Base-by-base conservation (phyloP, 1,284 basidiomycete species). In the Vanrija pseudolonga region DNA sequence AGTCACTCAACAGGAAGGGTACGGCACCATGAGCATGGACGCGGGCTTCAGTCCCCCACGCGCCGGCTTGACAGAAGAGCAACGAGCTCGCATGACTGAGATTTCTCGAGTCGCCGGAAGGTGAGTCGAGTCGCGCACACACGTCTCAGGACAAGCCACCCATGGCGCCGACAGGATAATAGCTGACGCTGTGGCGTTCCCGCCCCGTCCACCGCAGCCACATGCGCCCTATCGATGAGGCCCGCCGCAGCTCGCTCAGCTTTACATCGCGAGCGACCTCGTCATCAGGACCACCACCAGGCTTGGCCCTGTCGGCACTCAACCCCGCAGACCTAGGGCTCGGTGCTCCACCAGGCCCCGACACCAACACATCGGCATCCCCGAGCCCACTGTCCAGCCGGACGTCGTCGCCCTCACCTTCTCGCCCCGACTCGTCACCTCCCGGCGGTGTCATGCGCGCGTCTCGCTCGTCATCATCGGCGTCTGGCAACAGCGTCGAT, bases 1-100 rank as follows among this genome's bases (percentile, higher is more conserved):
- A 1, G 26, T 59, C 28, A 32, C 44, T 11, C 43, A 28, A 32
- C 57, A 59, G 47, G 45, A 52, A 7, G 53, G 50, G 5, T 59
- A 59, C 36, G 57, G 57, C 24, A 55, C 57, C 23, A 59, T 55
- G 53, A 17, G 47, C 11, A 59, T 59, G 57, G 46, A 19, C 46
- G 28, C 26, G 19, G 42, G 48, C 20, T 32, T 22, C 44, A 23
- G 43, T 45, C 38, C 28, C 17, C 45, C 23, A 6, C 51, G 20
- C 12, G 18, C 38, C 32, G 47, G 50, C 19, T 14, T 51, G 8
- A 45, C 49, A 2, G 42, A 47, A 36, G 45, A 47, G 38, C 52
- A 54, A 46, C 46, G 53, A 6, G 49, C 48, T 19, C 52, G 52
- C 28, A 58, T 58, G 56, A 45, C 52, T 15, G 52, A 54, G 43